Percentiles rank a stretch among this genome's conserved stretches.
Evolutionary conservation across 345 rosid genomes (phyloP).

Genomic region (Durio zibethinus): DNA sequence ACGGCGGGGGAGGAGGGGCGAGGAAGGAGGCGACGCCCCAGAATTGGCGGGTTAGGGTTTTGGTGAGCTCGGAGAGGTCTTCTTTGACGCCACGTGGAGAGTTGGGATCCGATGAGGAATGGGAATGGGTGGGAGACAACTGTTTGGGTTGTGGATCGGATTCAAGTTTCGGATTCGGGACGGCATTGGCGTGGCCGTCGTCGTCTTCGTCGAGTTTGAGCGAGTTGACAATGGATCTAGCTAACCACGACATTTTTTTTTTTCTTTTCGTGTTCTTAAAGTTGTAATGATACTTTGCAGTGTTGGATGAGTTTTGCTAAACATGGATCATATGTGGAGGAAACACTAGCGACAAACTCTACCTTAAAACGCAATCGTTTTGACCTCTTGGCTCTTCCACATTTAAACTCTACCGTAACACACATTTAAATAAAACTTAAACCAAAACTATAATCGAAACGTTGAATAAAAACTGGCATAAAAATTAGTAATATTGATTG

Average conservation of each 20-base stretch:
- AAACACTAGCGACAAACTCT: background rate
- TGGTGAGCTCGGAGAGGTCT: slow-evolving; percentile 75
- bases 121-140: slow-evolving; percentile 16
- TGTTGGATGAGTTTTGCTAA: background rate
- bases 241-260: slow-evolving; percentile 59
- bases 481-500: too few species aligned
- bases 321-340: background rate
- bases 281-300: background rate
- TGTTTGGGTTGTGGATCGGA: slow-evolving; percentile 19
- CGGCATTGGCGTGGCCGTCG: slow-evolving; percentile 1
- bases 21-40: slow-evolving; percentile 95
- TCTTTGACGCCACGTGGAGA: slow-evolving; percentile 72
- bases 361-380: background rate
- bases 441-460: too few species aligned
- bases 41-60: slow-evolving; percentile 71
- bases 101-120: slow-evolving; percentile 19
- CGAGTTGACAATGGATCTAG: slow-evolving; percentile 62
- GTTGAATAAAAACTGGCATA: too few species aligned
- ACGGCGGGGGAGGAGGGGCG: slow-evolving; percentile 57
- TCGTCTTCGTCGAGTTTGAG: slow-evolving; percentile 43
- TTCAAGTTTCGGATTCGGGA: background rate
- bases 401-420: too few species aligned
- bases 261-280: background rate
- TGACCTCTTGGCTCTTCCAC: background rate
- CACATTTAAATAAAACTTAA: too few species aligned